A percentile compares a stretch with the other conserved stretches of the same genome.
These are phyloP conservation scores for Arthrinium phaeospermum DNA, from an alignment of 2,329 filamentous ascomycete genomes.

Conservation along the genomic window DNA sequence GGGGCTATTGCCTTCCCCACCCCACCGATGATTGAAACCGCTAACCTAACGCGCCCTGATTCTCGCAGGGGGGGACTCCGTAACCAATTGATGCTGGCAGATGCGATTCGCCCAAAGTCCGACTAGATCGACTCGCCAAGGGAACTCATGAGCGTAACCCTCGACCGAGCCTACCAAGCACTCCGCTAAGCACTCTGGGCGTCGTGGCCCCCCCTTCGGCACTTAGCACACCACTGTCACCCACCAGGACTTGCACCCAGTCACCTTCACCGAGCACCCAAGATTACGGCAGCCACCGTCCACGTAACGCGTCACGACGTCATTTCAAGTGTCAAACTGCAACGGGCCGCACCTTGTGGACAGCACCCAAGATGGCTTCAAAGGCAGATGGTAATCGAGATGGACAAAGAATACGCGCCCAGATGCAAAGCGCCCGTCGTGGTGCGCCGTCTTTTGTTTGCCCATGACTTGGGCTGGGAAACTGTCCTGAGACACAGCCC, in stretches of 20 bases:
- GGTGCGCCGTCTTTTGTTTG: background rate
- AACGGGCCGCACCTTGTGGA: background rate
- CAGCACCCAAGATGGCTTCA: background rate
- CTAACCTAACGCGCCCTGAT: background rate
- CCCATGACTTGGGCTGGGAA: background rate
- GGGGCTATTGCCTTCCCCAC: constrained; percentile 4
- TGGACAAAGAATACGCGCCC: too few relatives aligned
- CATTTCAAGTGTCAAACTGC: background rate
- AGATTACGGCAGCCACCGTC: background rate
- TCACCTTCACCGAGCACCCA: background rate
- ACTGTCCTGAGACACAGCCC: background rate
- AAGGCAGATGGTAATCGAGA: background rate
- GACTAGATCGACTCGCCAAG: background rate
- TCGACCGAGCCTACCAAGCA: background rate
- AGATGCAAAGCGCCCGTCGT: too few relatives aligned
- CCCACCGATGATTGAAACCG: background rate
- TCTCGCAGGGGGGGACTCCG: background rate
- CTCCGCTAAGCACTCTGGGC: background rate
- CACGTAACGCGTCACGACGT: background rate
- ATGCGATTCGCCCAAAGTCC: background rate
- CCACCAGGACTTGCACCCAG: too few relatives aligned
- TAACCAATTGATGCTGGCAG: background rate
- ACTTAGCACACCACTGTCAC: background rate
- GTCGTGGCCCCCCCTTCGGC: too few relatives aligned
- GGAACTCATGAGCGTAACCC: background rate